Percentiles rank a stretch among this genome's conserved stretches.
These are phyloP conservation scores for Dendrobium officinale DNA, from an alignment of 106 monocot species.

Conservation along the genomic window DNA sequence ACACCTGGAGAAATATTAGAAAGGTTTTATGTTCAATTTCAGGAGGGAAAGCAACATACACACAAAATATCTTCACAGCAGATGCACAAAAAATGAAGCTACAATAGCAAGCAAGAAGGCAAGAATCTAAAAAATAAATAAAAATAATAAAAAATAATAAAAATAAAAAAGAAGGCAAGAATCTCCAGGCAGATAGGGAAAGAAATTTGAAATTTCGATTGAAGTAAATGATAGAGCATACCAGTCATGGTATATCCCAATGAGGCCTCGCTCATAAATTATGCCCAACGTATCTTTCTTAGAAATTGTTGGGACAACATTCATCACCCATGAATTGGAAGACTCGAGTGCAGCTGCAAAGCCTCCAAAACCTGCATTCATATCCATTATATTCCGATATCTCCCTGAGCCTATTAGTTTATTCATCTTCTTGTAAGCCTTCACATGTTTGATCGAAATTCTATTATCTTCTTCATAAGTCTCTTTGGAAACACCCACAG, in stretches of 20 bases:
- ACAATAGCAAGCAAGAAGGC: neutral
- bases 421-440: conserved; percentile 47
- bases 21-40: too few relatives aligned
- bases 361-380: conserved; percentile 57
- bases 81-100: too few relatives aligned
- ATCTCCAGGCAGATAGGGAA: neutral
- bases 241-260: conserved; percentile 65
- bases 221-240: conserved; percentile 1
- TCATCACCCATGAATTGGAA: conserved; percentile 51
- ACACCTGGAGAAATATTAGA: conserved; percentile 29
- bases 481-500: conserved; percentile 24
- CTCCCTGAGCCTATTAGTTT: conserved; percentile 31
- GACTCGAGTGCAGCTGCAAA: conserved; percentile 46
- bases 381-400: conserved; percentile 54
- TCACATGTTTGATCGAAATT: conserved; percentile 45
- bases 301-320: conserved; percentile 45
- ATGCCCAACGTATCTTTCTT: conserved; percentile 32
- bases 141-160: too few relatives aligned
- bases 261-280: conserved; percentile 50
- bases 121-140: too few relatives aligned
- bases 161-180: too few relatives aligned
- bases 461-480: conserved; percentile 30
- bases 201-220: neutral
- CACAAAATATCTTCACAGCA: too few relatives aligned
- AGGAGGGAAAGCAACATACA: too few relatives aligned